A percentile compares a stretch with the other conserved stretches of the same genome.
phyloP scores from a whole-genome alignment of 768 basidiomycete species.

The Arthromyces matolae region DNA sequence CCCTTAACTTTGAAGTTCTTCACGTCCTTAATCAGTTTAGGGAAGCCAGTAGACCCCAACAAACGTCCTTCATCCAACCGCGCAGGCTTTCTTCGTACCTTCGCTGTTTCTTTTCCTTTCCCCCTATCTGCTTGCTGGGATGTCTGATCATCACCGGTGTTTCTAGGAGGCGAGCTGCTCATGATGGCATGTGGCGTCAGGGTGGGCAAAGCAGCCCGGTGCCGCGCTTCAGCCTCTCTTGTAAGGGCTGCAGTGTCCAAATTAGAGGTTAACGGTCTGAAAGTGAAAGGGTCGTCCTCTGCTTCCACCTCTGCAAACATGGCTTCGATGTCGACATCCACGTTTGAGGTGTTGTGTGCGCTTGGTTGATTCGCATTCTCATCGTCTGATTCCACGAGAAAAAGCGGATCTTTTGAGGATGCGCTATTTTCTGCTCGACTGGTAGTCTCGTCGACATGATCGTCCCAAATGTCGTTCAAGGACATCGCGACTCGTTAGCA shows the following conservation, averaged over 20 bases:
- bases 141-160: conserved; percentile 23
- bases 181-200: conserved; percentile 44
- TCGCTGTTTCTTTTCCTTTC: conserved; percentile 27
- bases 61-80: conserved; percentile 77
- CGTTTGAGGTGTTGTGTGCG: conserved; percentile 37
- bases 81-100: conserved; percentile 47
- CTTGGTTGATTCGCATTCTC: conserved; percentile 27
- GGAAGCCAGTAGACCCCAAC: conserved; percentile 73
- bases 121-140: conserved; percentile 24
- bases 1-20: conserved; percentile 80
- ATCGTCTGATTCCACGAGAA: conserved; percentile 58
- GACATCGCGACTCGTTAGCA: conserved; percentile 36
- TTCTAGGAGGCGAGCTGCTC: conserved; percentile 47
- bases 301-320: conserved; percentile 37
- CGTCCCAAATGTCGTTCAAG: conserved; percentile 61
- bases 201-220: conserved; percentile 29
- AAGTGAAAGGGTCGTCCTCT: conserved; percentile 33
- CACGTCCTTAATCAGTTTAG: conserved; percentile 68
- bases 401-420: conserved; percentile 41
- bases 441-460: conserved; percentile 34
- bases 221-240: conserved; percentile 51
- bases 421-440: conserved; percentile 1
- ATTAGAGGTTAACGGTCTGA: conserved; percentile 45
- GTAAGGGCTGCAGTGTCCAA: conserved; percentile 52
- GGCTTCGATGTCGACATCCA: conserved; percentile 48